These are phyloP conservation scores for Multifurca ochricompacta DNA, from an alignment of 768 basidiomycete genomes.

Conservation along the genomic window DNA sequence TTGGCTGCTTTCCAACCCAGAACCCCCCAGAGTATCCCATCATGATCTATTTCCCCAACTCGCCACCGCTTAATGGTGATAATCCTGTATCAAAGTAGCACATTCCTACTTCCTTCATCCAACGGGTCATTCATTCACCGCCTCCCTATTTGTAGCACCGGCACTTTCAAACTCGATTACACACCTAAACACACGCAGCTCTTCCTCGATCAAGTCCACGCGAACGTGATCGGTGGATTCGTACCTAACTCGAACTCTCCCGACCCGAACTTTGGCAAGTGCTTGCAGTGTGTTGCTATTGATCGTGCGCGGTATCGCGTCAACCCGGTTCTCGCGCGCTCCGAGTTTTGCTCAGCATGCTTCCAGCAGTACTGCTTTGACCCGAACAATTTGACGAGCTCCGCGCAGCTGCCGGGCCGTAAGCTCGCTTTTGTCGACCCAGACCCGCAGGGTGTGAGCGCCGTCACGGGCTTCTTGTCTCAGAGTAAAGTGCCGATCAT, in stretches of 20 bases:
- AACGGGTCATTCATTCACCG: background rate
- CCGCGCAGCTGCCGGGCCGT: constrained; percentile 29
- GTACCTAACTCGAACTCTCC: constrained; percentile 47
- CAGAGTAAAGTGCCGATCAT: constrained; percentile 41
- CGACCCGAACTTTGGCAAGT: constrained; percentile 51
- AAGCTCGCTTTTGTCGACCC: constrained; percentile 45
- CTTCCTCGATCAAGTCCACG: constrained; percentile 55
- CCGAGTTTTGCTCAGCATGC: constrained; percentile 24
- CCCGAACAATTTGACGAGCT: constrained; percentile 22
- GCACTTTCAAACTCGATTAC: constrained; percentile 56
- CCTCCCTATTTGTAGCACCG: constrained; percentile 34
- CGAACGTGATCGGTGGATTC: constrained; percentile 52
- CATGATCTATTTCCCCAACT: constrained; percentile 69
- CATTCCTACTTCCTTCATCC: background rate
- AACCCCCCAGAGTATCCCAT: constrained; percentile 52
- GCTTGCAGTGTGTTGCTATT: constrained; percentile 63
- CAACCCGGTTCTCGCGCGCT: constrained; percentile 20
- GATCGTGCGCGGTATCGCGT: constrained; percentile 28
- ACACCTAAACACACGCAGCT: constrained; percentile 42
- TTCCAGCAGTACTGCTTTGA: constrained; percentile 29
- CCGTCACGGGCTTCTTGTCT: constrained; percentile 37
- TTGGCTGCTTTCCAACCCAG: constrained; percentile 58
- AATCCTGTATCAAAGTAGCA: constrained; percentile 57
- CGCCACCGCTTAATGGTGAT: constrained; percentile 57
- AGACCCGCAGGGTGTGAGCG: constrained; percentile 41